A percentile compares a stretch with the other conserved stretches of the same genome.
phyloP scores from a whole-genome alignment of 345 rosid genomes.

The Excoecaria cochinchinensis region DNA sequence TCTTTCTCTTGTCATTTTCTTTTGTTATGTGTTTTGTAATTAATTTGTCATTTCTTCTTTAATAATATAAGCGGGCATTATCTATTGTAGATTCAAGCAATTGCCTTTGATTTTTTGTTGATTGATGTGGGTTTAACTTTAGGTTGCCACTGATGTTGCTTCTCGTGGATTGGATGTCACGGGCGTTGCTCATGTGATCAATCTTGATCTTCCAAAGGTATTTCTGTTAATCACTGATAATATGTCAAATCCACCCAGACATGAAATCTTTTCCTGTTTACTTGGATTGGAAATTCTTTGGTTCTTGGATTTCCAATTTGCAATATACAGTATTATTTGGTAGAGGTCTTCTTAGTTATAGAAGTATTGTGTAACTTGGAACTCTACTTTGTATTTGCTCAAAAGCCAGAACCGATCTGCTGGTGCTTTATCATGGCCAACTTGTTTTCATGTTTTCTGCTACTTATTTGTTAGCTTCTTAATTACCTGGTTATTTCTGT shows the following conservation, averaged over 20 bases:
- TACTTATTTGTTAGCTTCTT: slow-evolving; percentile 11
- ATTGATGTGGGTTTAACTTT: slow-evolving; percentile 7
- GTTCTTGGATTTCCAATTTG: background rate
- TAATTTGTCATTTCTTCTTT: background rate
- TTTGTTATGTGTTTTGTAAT: background rate
- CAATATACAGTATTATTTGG: background rate
- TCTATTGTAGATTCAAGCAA: background rate
- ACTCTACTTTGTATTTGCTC: background rate
- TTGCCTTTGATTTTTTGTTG: background rate
- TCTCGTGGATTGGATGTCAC: slow-evolving; percentile 48
- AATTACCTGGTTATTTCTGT: slow-evolving; percentile 21
- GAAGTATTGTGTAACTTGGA: slow-evolving; percentile 2
- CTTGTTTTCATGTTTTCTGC: slow-evolving; percentile 16
- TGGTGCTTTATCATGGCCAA: background rate
- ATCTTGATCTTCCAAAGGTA: slow-evolving; percentile 51
- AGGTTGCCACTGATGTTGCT: slow-evolving; percentile 50
- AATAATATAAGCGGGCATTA: background rate
- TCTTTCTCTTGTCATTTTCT: background rate
- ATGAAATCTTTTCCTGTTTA: background rate
- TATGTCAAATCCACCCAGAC: background rate
- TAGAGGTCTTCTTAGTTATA: slow-evolving; percentile 12
- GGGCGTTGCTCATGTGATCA: slow-evolving; percentile 45
- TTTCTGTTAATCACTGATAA: background rate
- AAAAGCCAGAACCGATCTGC: background rate
- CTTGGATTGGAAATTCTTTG: slow-evolving; percentile 6